phyloP scores from a whole-genome alignment of 768 basidiomycete genomes.

The Hericium rajendrae region DNA sequence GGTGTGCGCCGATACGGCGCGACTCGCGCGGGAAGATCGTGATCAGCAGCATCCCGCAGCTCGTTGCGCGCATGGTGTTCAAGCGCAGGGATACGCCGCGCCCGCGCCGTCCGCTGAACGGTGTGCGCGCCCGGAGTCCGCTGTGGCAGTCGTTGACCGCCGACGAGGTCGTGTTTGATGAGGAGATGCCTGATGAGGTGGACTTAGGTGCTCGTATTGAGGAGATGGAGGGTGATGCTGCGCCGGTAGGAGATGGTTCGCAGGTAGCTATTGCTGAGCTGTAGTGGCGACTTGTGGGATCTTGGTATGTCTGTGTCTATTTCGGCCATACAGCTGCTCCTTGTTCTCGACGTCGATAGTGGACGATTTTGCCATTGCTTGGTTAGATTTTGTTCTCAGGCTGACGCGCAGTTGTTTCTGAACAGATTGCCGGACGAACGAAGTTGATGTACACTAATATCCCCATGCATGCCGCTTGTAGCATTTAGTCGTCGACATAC shows the following conservation, averaged over 20 bases:
- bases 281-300: neutral
- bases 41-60: slow-evolving; percentile 27
- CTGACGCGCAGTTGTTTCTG: neutral
- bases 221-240: too few relatives aligned
- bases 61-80: slow-evolving; percentile 40
- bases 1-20: slow-evolving; percentile 15
- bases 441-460: slow-evolving; percentile 2
- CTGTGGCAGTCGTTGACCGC: slow-evolving; percentile 16
- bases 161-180: neutral
- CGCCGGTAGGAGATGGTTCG: too few relatives aligned
- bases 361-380: neutral
- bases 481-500: slow-evolving; percentile 4
- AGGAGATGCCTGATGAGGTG: neutral
- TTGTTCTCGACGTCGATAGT: neutral
- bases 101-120: slow-evolving; percentile 26
- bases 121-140: slow-evolving; percentile 19
- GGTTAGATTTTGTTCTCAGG: neutral
- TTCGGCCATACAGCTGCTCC: neutral
- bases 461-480: slow-evolving; percentile 4
- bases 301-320: neutral
- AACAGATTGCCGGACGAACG: neutral
- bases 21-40: slow-evolving; percentile 5
- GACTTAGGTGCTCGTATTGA: too few relatives aligned
- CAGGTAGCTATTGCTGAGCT: slow-evolving; percentile 1
- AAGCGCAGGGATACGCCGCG: slow-evolving; percentile 30